phyloP scores from a whole-genome alignment of 176 grass and related monocot species.

The Oryza glumipatula region DNA sequence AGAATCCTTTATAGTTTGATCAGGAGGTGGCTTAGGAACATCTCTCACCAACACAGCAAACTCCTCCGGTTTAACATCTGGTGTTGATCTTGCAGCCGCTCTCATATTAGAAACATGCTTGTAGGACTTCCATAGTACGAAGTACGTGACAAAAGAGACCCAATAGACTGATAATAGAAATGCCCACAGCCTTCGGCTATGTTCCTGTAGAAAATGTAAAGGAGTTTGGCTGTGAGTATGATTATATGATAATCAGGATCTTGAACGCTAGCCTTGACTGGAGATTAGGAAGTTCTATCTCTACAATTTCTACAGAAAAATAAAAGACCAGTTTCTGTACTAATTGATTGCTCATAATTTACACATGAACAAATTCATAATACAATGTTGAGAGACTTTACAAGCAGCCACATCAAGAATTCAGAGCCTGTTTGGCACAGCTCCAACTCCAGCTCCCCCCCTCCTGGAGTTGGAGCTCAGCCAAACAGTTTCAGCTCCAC shows the following conservation, averaged over 20 bases:
- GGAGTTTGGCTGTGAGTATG: conserved; percentile 2
- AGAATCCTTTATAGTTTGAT: conserved; percentile 73
- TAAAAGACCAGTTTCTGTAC: not conserved
- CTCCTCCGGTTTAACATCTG: conserved; percentile 75
- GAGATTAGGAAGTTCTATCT: not conserved
- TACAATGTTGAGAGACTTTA: not conserved
- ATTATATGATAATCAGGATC: not conserved
- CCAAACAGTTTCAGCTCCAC: no score
- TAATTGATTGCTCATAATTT: not conserved
- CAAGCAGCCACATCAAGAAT: not conserved
- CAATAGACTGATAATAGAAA: conserved; percentile 75
- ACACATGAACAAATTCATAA: not conserved
- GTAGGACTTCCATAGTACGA: conserved; percentile 89
- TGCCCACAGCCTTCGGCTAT: conserved; percentile 73
- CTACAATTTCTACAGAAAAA: not conserved
- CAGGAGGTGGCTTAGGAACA: conserved; percentile 47
- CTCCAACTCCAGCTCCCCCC: no score
- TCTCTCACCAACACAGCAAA: conserved; percentile 81
- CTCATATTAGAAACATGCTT: conserved; percentile 79
- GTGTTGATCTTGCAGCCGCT: conserved; percentile 63
- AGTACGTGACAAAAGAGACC: conserved; percentile 88
- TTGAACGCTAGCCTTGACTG: not conserved
- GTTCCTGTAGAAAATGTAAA: conserved; percentile 32
- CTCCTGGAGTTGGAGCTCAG: no score
- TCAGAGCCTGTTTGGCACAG: no score